Conservation (phyloP, 306 rosid genomes). For the Citrullus colocynthis region DNA sequence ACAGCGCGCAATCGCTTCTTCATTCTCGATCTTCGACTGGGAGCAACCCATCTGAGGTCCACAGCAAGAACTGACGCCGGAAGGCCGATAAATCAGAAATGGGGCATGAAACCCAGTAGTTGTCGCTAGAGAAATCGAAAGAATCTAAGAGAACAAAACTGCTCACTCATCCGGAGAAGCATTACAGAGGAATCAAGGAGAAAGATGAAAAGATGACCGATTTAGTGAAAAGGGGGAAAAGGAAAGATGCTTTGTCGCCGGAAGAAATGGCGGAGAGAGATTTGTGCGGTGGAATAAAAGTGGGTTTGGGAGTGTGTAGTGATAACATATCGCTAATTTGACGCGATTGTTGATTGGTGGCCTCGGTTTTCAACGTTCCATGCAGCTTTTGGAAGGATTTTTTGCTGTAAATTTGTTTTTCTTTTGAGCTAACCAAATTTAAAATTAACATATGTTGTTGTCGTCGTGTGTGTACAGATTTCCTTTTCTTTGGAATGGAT, state of each 20-base stretch:
- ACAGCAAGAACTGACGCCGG: not conserved
- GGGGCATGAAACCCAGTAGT: not conserved
- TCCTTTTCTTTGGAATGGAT: not conserved
- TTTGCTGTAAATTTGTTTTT: not conserved
- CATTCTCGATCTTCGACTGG: constrained; percentile 94
- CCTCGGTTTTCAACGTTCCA: constrained; percentile 4
- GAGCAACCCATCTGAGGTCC: constrained; percentile 57
- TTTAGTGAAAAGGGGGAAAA: not conserved
- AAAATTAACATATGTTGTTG: not conserved
- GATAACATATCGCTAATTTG: constrained; percentile 5
- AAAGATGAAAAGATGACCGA: not conserved
- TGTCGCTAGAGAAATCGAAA: not conserved
- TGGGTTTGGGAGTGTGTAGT: not conserved
- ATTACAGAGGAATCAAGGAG: not conserved
- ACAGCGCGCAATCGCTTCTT: constrained; percentile 79
- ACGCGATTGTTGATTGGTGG: constrained; percentile 1
- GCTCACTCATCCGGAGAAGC: not conserved
- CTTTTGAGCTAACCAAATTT: not conserved
- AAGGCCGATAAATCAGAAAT: not conserved
- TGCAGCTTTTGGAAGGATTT: not conserved
- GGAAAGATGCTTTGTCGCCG: not conserved
- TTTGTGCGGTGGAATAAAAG: not conserved
- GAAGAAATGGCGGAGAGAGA: constrained; percentile 2
- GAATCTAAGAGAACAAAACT: not conserved
- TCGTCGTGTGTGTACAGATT: no score